These are phyloP conservation scores for Cordyceps javanica DNA, from an alignment of 2,329 filamentous ascomycete species.

Conservation along the genomic window DNA sequence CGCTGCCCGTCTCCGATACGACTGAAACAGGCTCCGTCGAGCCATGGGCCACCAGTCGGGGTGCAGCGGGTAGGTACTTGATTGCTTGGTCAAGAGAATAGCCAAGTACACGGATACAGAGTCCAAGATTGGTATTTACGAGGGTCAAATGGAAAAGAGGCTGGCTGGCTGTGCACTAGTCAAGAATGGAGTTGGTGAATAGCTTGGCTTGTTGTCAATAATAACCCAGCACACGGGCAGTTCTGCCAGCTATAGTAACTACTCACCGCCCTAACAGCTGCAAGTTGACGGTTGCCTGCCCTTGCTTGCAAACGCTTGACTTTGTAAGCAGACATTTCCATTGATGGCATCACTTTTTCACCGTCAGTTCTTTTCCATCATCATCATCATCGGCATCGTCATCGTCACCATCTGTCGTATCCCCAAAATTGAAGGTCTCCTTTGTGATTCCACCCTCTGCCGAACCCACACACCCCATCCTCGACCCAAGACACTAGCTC, in stretches of 20 bases:
- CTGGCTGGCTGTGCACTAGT: neutral
- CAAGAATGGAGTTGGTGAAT: neutral
- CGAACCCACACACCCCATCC: conserved; percentile 1
- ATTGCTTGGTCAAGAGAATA: neutral
- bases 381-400: neutral
- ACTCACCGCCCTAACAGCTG: conserved; percentile 1
- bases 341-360: neutral
- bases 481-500: conserved; percentile 10
- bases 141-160: neutral
- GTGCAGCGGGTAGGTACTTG: neutral
- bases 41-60: neutral
- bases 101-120: no score
- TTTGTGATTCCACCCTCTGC: neutral
- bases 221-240: neutral
- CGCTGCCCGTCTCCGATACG: neutral
- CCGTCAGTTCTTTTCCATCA: neutral
- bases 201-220: no score
- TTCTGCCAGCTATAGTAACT: neutral
- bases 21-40: conserved; percentile 5
- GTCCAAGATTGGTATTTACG: neutral
- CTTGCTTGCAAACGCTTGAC: neutral
- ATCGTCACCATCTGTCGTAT: neutral
- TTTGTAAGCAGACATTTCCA: neutral
- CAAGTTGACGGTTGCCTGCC: neutral
- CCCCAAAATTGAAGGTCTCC: no score